Conservation (phyloP, 1,139 yeast species). For the Scheffersomyces lignicola region DNA sequence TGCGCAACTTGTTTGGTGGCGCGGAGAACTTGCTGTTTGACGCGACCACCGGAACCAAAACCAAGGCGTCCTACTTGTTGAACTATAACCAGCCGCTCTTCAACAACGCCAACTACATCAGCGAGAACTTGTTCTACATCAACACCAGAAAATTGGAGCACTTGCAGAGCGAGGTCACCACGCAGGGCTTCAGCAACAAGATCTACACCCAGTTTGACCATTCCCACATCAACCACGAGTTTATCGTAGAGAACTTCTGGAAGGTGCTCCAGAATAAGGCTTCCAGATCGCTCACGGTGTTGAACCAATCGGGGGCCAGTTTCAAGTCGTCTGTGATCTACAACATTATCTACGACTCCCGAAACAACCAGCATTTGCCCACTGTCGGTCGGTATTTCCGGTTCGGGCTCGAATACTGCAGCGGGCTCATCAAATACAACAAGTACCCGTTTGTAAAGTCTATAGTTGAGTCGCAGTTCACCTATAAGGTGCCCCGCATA, state of each 20-base stretch:
- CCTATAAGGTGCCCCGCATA: constrained; percentile 22
- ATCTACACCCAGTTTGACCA: constrained; percentile 32
- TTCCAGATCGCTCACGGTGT: constrained; percentile 33
- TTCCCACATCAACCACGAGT: constrained; percentile 47
- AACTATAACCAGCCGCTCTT: constrained; percentile 64
- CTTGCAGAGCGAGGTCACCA: constrained; percentile 58
- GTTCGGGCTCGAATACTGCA: constrained; percentile 58
- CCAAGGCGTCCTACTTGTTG: constrained; percentile 68
- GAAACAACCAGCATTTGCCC: constrained; percentile 59
- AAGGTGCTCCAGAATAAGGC: constrained; percentile 54
- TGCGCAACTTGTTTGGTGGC: constrained; percentile 82
- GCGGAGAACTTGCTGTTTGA: constrained; percentile 79
- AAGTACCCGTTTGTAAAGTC: constrained; percentile 43
- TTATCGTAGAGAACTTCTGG: constrained; percentile 64
- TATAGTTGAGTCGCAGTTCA: constrained; percentile 48
- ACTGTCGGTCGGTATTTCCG: constrained; percentile 56
- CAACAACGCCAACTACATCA: constrained; percentile 51
- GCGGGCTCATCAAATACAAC: constrained; percentile 39
- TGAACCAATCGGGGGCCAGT: constrained; percentile 57
- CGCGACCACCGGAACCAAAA: constrained; percentile 77
- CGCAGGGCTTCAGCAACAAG: constrained; percentile 61
- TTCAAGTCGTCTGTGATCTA: constrained; percentile 59
- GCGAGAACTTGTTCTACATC: constrained; percentile 55
- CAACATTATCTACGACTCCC: constrained; percentile 52
- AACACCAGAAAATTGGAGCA: constrained; percentile 69